Evolutionary conservation across 352 stramenopile genomes (phyloP).

Genomic region (Phytopythium ostracodes): DNA sequence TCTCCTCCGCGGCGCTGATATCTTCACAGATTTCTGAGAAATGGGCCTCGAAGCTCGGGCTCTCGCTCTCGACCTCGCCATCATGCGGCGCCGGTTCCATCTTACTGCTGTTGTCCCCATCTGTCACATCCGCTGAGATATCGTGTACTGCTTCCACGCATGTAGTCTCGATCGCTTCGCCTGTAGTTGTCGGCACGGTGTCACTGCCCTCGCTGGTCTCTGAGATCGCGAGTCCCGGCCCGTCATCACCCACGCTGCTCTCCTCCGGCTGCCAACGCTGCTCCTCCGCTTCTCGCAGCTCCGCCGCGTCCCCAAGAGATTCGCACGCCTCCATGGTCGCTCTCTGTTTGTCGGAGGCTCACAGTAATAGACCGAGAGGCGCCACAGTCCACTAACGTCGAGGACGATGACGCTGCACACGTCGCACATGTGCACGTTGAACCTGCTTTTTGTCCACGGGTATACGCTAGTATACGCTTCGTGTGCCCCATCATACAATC

Average conservation of each 20-base stretch:
- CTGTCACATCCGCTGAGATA: neutral
- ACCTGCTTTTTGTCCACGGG: neutral
- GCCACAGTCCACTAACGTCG: neutral
- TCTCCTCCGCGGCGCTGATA: neutral
- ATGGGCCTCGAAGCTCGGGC: neutral
- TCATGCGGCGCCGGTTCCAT: neutral
- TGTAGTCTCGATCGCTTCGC: neutral
- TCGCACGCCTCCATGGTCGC: conserved; percentile 1
- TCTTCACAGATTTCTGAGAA: neutral
- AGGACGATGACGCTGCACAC: neutral
- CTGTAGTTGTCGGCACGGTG: no score
- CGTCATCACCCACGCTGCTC: neutral
- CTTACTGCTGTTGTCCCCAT: neutral
- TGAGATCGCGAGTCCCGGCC: neutral
- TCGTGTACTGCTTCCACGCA: neutral
- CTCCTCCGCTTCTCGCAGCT: neutral
- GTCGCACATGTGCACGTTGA: conserved; percentile 3
- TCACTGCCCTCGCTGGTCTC: neutral
- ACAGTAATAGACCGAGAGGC: neutral
- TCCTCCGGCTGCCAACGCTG: neutral
- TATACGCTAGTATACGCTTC: neutral
- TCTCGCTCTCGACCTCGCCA: neutral
- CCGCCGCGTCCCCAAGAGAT: neutral
- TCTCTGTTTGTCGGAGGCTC: neutral
- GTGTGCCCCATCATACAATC: neutral